Evolutionary conservation across 352 stramenopile genomes (phyloP).

Genomic region (Pythium rhizo-oryzae): DNA sequence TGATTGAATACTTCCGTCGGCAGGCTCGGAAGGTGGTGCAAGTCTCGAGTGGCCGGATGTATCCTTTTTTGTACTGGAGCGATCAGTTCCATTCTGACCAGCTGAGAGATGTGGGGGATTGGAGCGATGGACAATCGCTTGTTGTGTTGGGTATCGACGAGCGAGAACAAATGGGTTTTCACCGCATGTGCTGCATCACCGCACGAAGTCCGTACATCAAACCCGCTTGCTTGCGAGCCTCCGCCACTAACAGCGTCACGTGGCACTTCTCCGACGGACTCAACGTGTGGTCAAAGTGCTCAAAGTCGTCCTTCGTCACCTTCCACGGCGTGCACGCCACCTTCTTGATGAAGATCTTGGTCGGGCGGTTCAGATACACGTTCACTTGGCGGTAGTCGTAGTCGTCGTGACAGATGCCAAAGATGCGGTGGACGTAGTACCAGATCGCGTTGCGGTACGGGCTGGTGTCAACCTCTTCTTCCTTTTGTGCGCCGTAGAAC

Average conservation of each 20-base stretch:
- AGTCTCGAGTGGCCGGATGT: not conserved
- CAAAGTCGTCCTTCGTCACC: conserved; percentile 77
- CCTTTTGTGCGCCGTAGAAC: conserved; percentile 63
- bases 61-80: not conserved
- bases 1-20: not conserved
- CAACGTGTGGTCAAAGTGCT: conserved; percentile 82
- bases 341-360: conserved; percentile 89
- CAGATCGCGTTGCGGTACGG: conserved; percentile 86
- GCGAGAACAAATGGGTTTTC: conserved; percentile 22
- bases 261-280: conserved; percentile 86
- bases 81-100: conserved; percentile 18
- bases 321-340: conserved; percentile 87
- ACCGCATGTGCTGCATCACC: conserved; percentile 89
- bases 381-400: conserved; percentile 89
- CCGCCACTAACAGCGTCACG: conserved; percentile 79
- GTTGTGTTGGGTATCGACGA: not conserved
- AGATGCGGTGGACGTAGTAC: conserved; percentile 90
- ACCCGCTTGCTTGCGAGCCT: conserved; percentile 85
- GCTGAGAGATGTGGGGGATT: not conserved
- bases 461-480: conserved; percentile 71
- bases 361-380: conserved; percentile 78
- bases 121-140: not conserved
- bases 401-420: conserved; percentile 89
- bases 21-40: too few species aligned
- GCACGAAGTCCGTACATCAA: conserved; percentile 87